Percentiles rank a stretch among this genome's conserved stretches.
phyloP scores from a whole-genome alignment of 1,139 yeast species.

The Spathaspora jeffriesii region DNA sequence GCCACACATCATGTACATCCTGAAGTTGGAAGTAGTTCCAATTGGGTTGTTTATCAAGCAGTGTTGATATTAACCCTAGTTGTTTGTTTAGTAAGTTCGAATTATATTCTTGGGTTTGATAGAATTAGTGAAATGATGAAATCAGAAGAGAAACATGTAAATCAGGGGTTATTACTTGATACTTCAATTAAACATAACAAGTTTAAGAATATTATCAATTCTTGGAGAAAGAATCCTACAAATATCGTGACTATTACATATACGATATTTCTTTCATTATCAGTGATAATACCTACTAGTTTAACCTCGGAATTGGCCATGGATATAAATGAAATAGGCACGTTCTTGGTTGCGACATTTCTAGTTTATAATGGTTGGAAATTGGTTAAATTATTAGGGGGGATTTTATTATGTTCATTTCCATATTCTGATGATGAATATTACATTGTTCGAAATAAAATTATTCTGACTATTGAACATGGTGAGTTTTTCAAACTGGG shows the following conservation, averaged over 20 bases:
- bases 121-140: slow-evolving; percentile 34
- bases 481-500: slow-evolving; percentile 52
- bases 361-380: slow-evolving; percentile 57
- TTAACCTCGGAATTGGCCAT: slow-evolving; percentile 29
- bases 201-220: slow-evolving; percentile 9
- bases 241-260: slow-evolving; percentile 62
- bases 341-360: slow-evolving; percentile 48
- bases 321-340: slow-evolving; percentile 50
- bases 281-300: slow-evolving; percentile 34
- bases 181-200: neutral
- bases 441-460: slow-evolving; percentile 31
- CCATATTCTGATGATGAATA: slow-evolving; percentile 48
- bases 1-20: slow-evolving; percentile 56
- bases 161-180: neutral
- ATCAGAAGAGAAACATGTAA: neutral
- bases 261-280: slow-evolving; percentile 34
- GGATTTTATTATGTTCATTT: slow-evolving; percentile 51
- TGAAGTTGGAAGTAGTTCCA: slow-evolving; percentile 32
- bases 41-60: slow-evolving; percentile 33
- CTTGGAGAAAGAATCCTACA: slow-evolving; percentile 54
- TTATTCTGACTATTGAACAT: slow-evolving; percentile 36
- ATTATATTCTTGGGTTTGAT: slow-evolving; percentile 34
- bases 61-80: slow-evolving; percentile 27
- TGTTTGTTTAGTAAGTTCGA: slow-evolving; percentile 38
- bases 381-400: slow-evolving; percentile 52